phyloP scores from a whole-genome alignment of 2,329 filamentous ascomycete genomes.

The Xylariaceae sp. region DNA sequence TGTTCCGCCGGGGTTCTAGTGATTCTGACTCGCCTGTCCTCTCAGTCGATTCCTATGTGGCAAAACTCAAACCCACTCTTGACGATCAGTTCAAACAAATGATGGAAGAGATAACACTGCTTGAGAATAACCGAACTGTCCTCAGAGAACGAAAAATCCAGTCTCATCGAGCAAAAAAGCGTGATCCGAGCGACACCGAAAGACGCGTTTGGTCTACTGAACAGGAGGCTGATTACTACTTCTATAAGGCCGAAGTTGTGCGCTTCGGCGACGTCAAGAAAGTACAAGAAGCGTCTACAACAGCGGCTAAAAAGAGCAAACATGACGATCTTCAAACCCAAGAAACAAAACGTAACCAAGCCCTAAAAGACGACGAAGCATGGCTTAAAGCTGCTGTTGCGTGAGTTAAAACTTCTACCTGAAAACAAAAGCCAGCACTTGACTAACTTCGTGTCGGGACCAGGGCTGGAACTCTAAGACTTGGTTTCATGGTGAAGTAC shows the following conservation, averaged over 20 bases:
- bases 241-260: too few species aligned
- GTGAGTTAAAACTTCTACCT: too few species aligned
- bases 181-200: neutral
- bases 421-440: neutral
- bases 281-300: too few species aligned
- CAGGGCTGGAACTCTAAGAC: slow-evolving; percentile 1
- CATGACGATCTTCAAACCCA: too few species aligned
- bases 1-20: too few species aligned
- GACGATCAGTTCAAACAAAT: slow-evolving; percentile 1
- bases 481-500: slow-evolving; percentile 2
- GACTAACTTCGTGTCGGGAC: neutral
- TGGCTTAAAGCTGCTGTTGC: too few species aligned
- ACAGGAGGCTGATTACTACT: neutral
- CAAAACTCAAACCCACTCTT: neutral
- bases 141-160: slow-evolving; percentile 3
- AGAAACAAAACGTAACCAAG: too few species aligned
- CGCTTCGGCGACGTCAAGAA: too few species aligned
- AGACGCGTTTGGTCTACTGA: neutral
- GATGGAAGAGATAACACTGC: neutral
- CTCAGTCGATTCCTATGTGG: slow-evolving; percentile 1
- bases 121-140: neutral
- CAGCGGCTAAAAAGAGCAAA: too few species aligned
- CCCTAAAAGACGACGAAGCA: too few species aligned
- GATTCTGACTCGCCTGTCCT: neutral
- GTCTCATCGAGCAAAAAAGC: slow-evolving; percentile 1